Percentiles rank a stretch among this genome's conserved stretches.
phyloP scores from a whole-genome alignment of 2,329 filamentous ascomycete genomes.

The Trichoderma citrinoviride region DNA sequence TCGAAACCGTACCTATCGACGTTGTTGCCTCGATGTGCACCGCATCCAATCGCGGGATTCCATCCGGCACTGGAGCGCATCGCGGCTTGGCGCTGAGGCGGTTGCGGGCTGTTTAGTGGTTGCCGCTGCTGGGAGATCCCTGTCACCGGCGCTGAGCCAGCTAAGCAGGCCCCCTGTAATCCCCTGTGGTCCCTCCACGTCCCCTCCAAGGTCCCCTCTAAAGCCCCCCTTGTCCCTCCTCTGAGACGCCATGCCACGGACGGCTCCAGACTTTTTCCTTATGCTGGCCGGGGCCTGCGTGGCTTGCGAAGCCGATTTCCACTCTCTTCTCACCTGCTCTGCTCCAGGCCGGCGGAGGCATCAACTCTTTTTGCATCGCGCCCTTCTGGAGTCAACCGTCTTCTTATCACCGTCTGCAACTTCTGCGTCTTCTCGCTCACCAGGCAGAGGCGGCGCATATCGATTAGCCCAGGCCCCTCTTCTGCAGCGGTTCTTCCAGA shows the following conservation, averaged over 20 bases:
- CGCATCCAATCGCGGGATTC: background rate
- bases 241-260: slow-evolving; percentile 12
- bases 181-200: background rate
- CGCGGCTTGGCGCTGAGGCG: background rate
- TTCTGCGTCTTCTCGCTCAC: background rate
- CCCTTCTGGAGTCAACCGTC: background rate
- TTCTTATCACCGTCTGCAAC: background rate
- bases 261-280: slow-evolving; percentile 7
- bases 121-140: slow-evolving; percentile 13
- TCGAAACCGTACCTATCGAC: background rate
- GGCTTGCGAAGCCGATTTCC: background rate
- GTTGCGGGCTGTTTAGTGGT: slow-evolving; percentile 9
- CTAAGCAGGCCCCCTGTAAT: background rate
- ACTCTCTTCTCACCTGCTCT: slow-evolving; percentile 11
- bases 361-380: background rate
- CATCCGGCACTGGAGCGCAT: slow-evolving; percentile 12
- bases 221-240: background rate
- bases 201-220: background rate
- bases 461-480: background rate
- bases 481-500: background rate
- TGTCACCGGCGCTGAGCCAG: slow-evolving; percentile 1
- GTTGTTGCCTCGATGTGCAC: background rate
- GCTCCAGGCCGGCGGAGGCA: slow-evolving; percentile 8
- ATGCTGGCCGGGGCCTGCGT: background rate
- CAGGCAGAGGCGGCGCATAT: slow-evolving; percentile 6